phyloP scores from a whole-genome alignment of 129 eudicot species.

The Escallonia herrerae region DNA sequence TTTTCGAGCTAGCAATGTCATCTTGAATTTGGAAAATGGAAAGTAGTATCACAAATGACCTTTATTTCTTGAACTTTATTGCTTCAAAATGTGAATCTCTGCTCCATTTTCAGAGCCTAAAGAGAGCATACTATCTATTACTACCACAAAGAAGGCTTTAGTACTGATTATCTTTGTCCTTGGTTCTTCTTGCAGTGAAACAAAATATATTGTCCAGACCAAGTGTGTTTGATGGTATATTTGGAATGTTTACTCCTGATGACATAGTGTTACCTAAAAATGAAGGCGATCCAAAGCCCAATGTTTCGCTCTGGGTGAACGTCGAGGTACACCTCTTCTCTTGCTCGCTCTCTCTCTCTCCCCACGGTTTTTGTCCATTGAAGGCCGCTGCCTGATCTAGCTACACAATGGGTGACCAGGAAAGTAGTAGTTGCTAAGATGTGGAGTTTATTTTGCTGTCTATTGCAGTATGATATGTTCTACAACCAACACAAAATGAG shows the following conservation, averaged over 20 bases:
- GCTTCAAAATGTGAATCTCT: neutral
- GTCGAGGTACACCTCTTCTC: conserved; percentile 45
- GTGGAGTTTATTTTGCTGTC: neutral
- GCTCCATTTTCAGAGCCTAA: neutral
- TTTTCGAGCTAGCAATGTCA: too few relatives aligned
- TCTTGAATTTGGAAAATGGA: neutral
- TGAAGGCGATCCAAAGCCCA: neutral
- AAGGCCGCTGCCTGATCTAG: neutral
- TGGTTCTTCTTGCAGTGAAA: conserved; percentile 32
- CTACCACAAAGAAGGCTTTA: neutral
- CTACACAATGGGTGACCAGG: neutral
- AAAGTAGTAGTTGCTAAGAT: neutral
- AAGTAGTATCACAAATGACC: neutral
- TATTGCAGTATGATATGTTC: conserved; percentile 50
- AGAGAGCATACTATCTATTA: neutral
- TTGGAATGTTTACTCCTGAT: conserved; percentile 24
- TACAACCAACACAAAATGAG: conserved; percentile 48
- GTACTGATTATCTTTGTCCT: neutral
- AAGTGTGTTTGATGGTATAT: conserved; percentile 35
- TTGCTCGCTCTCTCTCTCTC: neutral
- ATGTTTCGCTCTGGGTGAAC: conserved; percentile 51
- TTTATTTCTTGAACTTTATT: neutral
- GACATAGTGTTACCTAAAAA: conserved; percentile 14
- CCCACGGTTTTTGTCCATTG: neutral
- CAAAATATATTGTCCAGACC: conserved; percentile 53